Conservation (phyloP, 192 early-diverging fungal genomes). For the Umbelopsis isabellina region DNA sequence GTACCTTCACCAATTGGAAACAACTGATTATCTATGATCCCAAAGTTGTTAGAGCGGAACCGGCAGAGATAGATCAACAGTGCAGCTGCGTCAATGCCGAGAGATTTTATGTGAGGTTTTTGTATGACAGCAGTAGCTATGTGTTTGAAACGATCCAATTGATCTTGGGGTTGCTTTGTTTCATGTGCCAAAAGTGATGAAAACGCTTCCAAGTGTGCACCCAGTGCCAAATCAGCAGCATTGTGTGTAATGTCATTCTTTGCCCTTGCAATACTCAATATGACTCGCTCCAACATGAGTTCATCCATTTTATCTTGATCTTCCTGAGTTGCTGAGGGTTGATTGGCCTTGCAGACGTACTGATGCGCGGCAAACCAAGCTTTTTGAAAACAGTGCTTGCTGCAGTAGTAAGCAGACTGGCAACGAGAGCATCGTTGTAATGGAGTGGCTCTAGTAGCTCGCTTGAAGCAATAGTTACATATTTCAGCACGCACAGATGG, state of each 20-base stretch:
- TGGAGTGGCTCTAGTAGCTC: conserved; percentile 32
- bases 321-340: conserved; percentile 1
- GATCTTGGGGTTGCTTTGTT: conserved; percentile 27
- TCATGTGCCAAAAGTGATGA: conserved; percentile 48
- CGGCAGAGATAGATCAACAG: conserved; percentile 55
- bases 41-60: conserved; percentile 72
- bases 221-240: background rate
- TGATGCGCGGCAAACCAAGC: conserved; percentile 43
- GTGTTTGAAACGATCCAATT: conserved; percentile 32
- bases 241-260: background rate
- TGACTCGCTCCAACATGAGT: conserved; percentile 53
- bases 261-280: conserved; percentile 40
- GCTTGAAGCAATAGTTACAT: conserved; percentile 34
- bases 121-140: conserved; percentile 38
- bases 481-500: conserved; percentile 32
- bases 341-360: conserved; percentile 40
- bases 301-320: conserved; percentile 39
- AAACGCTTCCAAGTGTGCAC: conserved; percentile 40
- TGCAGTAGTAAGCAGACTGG: conserved; percentile 37
- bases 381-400: conserved; percentile 38
- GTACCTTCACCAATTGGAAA: conserved; percentile 68
- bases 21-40: conserved; percentile 58
- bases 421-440: conserved; percentile 39
- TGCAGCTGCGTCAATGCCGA: conserved; percentile 23
- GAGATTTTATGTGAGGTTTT: conserved; percentile 27